Percentiles rank a stretch among this genome's conserved stretches.
Conservation (phyloP, 257 asterid genomes). For the Anisodus acutangulus region DNA sequence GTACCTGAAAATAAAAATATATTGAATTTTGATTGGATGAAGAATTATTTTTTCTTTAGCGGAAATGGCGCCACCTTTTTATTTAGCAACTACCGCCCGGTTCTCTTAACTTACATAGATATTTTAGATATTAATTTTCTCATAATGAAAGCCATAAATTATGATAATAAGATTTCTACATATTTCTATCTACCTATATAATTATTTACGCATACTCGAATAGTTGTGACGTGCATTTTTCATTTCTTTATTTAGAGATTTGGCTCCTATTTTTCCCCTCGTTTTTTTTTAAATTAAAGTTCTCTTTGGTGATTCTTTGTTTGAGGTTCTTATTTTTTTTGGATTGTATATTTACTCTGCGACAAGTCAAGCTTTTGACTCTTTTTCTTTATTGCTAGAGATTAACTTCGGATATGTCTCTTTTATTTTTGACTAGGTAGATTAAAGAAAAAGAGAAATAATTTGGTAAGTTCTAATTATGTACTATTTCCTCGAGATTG, state of each 20-base stretch:
- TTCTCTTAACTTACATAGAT: background rate
- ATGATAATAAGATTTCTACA: too few species aligned
- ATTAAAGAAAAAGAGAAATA: too few species aligned
- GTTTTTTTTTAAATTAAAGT: background rate
- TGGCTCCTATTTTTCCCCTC: background rate
- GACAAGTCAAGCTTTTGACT: background rate
- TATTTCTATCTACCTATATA: too few species aligned
- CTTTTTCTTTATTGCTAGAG: background rate
- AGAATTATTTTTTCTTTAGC: too few species aligned
- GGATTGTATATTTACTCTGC: background rate
- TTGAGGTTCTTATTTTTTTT: background rate
- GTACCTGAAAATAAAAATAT: background rate
- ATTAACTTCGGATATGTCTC: background rate
- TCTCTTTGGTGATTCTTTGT: background rate
- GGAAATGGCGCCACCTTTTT: too few species aligned
- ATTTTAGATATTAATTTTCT: background rate
- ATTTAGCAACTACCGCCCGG: too few species aligned
- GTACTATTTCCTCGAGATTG: too few species aligned
- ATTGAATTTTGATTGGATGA: background rate
- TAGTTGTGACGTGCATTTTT: too few species aligned
- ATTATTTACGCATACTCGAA: too few species aligned
- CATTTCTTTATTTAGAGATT: too few species aligned
- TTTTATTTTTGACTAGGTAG: background rate
- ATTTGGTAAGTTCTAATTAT: too few species aligned
- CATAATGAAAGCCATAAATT: background rate